phyloP scores from a whole-genome alignment of 257 asterid genomes.

The Jacaranda mimosifolia region DNA sequence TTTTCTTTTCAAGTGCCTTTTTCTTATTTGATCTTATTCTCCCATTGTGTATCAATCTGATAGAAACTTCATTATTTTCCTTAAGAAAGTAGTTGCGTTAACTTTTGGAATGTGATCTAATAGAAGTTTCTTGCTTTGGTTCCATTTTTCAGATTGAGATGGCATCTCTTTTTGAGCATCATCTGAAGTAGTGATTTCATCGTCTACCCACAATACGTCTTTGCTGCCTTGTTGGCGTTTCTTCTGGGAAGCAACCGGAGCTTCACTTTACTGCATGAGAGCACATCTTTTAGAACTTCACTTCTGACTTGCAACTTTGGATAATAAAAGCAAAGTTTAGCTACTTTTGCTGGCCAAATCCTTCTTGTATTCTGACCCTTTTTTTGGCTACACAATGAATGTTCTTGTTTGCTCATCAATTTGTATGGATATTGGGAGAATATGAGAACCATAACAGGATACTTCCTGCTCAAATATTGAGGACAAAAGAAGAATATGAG shows the following conservation, averaged over 20 bases:
- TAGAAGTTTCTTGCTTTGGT: background rate
- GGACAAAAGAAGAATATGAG: no score
- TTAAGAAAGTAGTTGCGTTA: no score
- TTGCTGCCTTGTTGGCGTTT: background rate
- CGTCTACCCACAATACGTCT: background rate
- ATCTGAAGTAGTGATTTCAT: slow-evolving; percentile 53
- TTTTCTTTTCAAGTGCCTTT: no score
- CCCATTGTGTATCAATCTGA: no score
- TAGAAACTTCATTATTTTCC: no score
- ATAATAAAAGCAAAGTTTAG: background rate
- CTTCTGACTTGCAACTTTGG: background rate
- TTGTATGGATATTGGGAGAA: no score
- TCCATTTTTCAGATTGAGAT: slow-evolving; percentile 81
- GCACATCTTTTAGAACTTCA: background rate
- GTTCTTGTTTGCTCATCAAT: no score
- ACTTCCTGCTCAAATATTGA: no score
- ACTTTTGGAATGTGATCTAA: no score
- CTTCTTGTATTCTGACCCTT: background rate
- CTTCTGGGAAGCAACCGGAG: background rate
- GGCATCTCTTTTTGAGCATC: slow-evolving; percentile 93
- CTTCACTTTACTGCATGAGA: background rate
- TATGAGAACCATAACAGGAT: no score
- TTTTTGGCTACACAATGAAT: background rate
- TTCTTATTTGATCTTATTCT: no score
- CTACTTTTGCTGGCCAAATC: background rate